Conservation (phyloP, 2,329 filamentous ascomycete species). For the Aspergillus sp. region DNA sequence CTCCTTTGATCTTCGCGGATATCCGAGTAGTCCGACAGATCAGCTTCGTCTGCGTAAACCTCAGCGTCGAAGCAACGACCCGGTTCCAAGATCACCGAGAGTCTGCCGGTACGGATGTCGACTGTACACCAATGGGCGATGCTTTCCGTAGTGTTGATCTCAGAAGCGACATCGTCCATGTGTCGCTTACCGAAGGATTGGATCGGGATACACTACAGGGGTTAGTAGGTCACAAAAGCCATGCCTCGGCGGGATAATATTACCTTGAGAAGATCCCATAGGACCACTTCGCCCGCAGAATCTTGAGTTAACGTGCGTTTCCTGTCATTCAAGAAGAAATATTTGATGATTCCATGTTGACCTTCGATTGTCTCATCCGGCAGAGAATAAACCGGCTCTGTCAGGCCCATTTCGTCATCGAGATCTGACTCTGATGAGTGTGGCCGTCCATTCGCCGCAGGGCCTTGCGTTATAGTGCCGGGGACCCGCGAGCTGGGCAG, state of each 20-base stretch:
- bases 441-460: constrained; percentile 53
- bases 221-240: constrained; percentile 18
- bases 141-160: constrained; percentile 83
- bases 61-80: constrained; percentile 98
- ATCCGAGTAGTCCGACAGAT: constrained; percentile 69
- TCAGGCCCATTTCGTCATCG: constrained; percentile 48
- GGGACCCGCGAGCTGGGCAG: constrained; percentile 63
- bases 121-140: constrained; percentile 96
- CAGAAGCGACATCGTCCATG: constrained; percentile 83
- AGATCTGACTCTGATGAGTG: constrained; percentile 54
- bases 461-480: constrained; percentile 56
- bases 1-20: constrained; percentile 93
- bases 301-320: constrained; percentile 87
- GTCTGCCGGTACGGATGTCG: constrained; percentile 85
- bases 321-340: constrained; percentile 86
- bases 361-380: constrained; percentile 86
- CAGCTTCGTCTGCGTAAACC: constrained; percentile 89
- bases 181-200: constrained; percentile 92
- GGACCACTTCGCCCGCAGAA: constrained; percentile 87
- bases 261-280: constrained; percentile 92
- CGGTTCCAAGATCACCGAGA: constrained; percentile 87
- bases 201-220: constrained; percentile 72
- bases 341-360: constrained; percentile 91
- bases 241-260: constrained; percentile 29
- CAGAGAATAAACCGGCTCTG: constrained; percentile 64